Percentiles rank a stretch among this genome's conserved stretches.
Evolutionary conservation across 2,329 filamentous ascomycete species (phyloP).

Genomic region (Pestalotiopsis sp.): DNA sequence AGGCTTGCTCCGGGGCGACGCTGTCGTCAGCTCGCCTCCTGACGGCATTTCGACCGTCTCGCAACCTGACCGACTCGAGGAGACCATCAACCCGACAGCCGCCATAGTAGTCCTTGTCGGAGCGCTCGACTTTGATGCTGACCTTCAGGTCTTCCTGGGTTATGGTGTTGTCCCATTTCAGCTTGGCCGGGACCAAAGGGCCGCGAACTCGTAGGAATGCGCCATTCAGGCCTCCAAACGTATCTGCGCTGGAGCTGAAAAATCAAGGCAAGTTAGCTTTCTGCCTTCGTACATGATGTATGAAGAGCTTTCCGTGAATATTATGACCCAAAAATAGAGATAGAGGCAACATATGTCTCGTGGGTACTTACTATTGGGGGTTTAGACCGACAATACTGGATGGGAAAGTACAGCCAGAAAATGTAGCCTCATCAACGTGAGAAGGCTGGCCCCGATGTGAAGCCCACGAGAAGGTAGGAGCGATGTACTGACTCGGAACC

Average conservation of each 20-base stretch:
- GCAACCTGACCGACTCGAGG: not conserved
- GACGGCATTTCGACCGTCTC: not conserved
- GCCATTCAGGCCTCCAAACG: conserved; percentile 1
- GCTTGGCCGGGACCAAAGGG: not conserved
- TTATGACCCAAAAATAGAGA: no score
- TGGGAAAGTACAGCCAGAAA: not conserved
- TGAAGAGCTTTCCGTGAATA: no score
- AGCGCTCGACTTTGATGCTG: not conserved
- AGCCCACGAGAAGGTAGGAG: conserved; percentile 13
- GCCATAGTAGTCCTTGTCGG: not conserved
- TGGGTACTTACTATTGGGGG: not conserved
- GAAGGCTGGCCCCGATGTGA: not conserved
- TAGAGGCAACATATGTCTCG: no score
- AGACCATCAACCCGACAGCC: not conserved
- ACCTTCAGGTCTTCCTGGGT: not conserved
- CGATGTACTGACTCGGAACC: not conserved
- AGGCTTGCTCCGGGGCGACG: not conserved
- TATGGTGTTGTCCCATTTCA: not conserved
- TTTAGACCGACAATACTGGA: not conserved
- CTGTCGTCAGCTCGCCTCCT: not conserved
- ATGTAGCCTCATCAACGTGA: not conserved
- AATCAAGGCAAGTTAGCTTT: no score
- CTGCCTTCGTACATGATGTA: no score
- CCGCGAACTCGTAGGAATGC: conserved; percentile 2
- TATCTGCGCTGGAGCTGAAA: not conserved